Percentiles rank a stretch among this genome's conserved stretches.
Evolutionary conservation across 192 early-diverging fungal species (phyloP).

Genomic region (Coemansia sp.): DNA sequence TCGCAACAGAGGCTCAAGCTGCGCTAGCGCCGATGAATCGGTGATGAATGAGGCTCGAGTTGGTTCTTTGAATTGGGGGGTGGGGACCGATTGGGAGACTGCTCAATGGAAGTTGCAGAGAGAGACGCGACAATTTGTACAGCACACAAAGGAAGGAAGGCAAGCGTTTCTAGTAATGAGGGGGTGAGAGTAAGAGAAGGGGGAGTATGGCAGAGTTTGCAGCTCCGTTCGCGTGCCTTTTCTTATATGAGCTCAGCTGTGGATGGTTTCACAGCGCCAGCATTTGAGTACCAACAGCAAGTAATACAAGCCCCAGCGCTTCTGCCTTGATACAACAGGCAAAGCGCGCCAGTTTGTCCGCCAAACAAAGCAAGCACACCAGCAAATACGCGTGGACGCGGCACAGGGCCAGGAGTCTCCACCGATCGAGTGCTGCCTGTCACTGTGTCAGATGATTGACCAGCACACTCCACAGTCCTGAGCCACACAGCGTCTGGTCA

Average conservation of each 20-base stretch:
- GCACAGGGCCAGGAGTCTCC: background rate
- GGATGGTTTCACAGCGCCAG: background rate
- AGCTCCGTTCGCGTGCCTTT: background rate
- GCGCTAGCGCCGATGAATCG: slow-evolving; percentile 1
- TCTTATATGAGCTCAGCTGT: background rate
- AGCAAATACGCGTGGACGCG: background rate
- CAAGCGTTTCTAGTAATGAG: background rate
- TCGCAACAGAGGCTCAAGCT: background rate
- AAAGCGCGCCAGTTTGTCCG: background rate
- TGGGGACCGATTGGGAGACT: slow-evolving; percentile 1
- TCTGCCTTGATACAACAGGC: background rate
- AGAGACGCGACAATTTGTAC: background rate
- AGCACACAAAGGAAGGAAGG: background rate
- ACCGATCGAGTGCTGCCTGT: background rate
- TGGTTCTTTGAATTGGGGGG: background rate
- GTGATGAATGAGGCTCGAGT: background rate
- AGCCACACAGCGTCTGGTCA: background rate
- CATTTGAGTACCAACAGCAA: background rate
- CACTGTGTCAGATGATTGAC: background rate
- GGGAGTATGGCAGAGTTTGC: background rate
- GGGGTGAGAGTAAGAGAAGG: background rate
- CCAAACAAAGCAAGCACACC: slow-evolving; percentile 1
- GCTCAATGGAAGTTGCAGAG: background rate
- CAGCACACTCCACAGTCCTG: background rate
- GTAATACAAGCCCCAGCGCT: background rate